Conservation (phyloP, 768 basidiomycete species). For the Mycena leptocephala region DNA sequence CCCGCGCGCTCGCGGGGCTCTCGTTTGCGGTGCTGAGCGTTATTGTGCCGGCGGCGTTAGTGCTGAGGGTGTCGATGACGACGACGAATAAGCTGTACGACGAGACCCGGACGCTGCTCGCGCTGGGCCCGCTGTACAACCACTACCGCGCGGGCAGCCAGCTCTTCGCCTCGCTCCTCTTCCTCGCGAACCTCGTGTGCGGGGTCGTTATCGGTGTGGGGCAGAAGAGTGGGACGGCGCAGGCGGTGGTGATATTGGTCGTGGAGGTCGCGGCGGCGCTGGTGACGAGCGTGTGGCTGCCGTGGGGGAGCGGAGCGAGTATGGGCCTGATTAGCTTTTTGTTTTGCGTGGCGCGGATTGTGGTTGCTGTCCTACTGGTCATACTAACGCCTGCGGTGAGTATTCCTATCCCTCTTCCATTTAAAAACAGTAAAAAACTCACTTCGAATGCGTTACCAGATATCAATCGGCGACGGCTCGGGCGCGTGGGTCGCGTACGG, state of each 20-base stretch:
- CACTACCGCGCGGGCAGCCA: constrained; percentile 94
- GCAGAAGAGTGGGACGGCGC: constrained; percentile 92
- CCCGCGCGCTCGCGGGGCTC: constrained; percentile 85
- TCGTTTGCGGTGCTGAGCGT: constrained; percentile 89
- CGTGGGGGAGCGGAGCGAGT: constrained; percentile 96
- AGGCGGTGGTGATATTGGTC: constrained; percentile 91
- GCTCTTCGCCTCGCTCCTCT: constrained; percentile 87
- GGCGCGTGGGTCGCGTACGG: constrained; percentile 96
- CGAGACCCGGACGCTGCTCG: constrained; percentile 92
- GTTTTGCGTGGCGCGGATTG: constrained; percentile 92
- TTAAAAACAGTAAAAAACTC: background rate
- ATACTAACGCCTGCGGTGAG: constrained; percentile 92
- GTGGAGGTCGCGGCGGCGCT: constrained; percentile 91
- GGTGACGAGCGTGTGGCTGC: constrained; percentile 94
- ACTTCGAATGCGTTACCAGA: constrained; percentile 68
- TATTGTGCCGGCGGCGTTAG: constrained; percentile 79
- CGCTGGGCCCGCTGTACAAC: constrained; percentile 94
- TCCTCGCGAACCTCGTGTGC: constrained; percentile 86
- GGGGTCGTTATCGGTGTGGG: constrained; percentile 92
- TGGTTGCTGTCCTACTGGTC: constrained; percentile 91
- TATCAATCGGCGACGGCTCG: constrained; percentile 86
- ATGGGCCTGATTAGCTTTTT: constrained; percentile 98
- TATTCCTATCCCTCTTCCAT: constrained; percentile 32
- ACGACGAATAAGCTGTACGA: constrained; percentile 94
- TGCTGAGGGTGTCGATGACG: constrained; percentile 85